Percentiles rank a stretch among this genome's conserved stretches.
phyloP scores from a whole-genome alignment of 306 rosid species.

The Vigna reflexopilosa region DNA sequence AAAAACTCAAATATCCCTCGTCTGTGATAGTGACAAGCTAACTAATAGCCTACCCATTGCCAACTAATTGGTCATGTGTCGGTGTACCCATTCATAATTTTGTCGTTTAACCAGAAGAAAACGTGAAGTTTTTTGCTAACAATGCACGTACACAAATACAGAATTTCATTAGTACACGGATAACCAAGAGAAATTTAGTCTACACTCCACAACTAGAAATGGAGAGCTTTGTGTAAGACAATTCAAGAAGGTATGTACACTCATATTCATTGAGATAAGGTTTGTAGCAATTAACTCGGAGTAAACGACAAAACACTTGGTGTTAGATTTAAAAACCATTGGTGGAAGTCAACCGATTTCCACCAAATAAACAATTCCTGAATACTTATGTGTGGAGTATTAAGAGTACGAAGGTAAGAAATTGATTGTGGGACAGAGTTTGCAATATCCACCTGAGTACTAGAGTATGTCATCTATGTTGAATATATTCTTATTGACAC shows the following conservation, averaged over 20 bases:
- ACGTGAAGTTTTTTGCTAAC: neutral
- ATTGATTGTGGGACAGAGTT: slow-evolving; percentile 11
- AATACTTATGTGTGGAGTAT: neutral
- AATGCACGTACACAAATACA: neutral
- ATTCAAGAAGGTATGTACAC: slow-evolving; percentile 5
- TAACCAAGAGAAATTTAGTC: neutral
- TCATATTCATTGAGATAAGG: slow-evolving; percentile 18
- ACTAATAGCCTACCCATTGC: slow-evolving; percentile 15
- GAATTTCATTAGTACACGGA: neutral
- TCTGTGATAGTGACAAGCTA: slow-evolving; percentile 20
- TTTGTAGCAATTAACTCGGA: too few relatives aligned
- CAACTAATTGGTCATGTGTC: neutral
- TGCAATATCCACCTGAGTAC: slow-evolving; percentile 18
- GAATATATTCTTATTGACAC: slow-evolving; percentile 41
- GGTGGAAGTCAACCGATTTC: too few relatives aligned
- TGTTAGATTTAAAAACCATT: too few relatives aligned
- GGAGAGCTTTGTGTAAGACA: neutral
- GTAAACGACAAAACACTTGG: too few relatives aligned
- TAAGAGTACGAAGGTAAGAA: neutral
- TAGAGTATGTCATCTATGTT: slow-evolving; percentile 40
- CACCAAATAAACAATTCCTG: too few relatives aligned
- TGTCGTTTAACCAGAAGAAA: neutral
- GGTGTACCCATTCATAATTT: neutral
- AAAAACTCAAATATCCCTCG: neutral
- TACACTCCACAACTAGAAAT: neutral